phyloP scores from a whole-genome alignment of 2,329 filamentous ascomycete species.

The Penicillium sp. region DNA sequence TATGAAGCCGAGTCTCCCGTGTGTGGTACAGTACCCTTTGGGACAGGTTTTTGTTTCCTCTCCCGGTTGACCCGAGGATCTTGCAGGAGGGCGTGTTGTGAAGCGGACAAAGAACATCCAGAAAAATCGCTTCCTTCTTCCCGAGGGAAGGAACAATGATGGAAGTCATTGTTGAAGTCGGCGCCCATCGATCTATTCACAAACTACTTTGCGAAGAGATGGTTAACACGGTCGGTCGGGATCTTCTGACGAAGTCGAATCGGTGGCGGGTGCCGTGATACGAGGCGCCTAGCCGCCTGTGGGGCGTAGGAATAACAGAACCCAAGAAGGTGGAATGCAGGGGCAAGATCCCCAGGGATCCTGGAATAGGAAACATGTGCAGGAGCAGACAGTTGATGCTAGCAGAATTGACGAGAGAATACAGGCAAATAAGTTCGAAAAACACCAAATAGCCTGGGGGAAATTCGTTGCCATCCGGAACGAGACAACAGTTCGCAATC shows the following conservation, averaged over 20 bases:
- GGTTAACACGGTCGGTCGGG: slow-evolving; percentile 68
- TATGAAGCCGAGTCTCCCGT: slow-evolving; percentile 60
- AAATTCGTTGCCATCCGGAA: slow-evolving; percentile 35
- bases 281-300: slow-evolving; percentile 44
- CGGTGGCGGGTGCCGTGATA: slow-evolving; percentile 55
- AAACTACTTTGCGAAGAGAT: slow-evolving; percentile 57
- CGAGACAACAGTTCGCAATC: slow-evolving; percentile 39
- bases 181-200: slow-evolving; percentile 58
- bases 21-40: slow-evolving; percentile 77
- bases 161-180: slow-evolving; percentile 41
- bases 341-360: slow-evolving; percentile 36
- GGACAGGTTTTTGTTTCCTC: slow-evolving; percentile 96
- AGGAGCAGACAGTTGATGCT: slow-evolving; percentile 41
- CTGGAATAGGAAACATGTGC: slow-evolving; percentile 51
- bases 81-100: slow-evolving; percentile 62
- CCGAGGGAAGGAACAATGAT: slow-evolving; percentile 35
- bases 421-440: slow-evolving; percentile 18
- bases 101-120: slow-evolving; percentile 92
- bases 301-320: slow-evolving; percentile 16
- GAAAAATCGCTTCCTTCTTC: slow-evolving; percentile 76
- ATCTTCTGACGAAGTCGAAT: slow-evolving; percentile 49
- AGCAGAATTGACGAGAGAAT: slow-evolving; percentile 12
- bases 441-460: slow-evolving; percentile 20
- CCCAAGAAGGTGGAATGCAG: slow-evolving; percentile 42
- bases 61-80: slow-evolving; percentile 47